A percentile compares a stretch with the other conserved stretches of the same genome.
Conservation (phyloP, 305 asterid species). For the Fraxinus albicans region DNA sequence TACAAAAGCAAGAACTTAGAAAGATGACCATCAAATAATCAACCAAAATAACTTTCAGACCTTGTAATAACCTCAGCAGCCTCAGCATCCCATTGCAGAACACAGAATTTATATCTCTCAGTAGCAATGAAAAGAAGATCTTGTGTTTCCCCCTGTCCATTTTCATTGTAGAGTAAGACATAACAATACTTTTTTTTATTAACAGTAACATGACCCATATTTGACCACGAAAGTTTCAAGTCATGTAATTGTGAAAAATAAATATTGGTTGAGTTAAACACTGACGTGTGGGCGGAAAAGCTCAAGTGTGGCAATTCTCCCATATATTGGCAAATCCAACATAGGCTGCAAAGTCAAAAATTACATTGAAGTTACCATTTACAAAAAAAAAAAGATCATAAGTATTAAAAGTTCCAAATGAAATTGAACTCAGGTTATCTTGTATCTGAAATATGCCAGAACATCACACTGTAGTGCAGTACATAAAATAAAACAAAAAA, state of each 20-base stretch:
- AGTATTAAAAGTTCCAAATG: not conserved
- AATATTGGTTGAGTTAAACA: conserved; percentile 12
- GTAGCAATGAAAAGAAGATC: conserved; percentile 91
- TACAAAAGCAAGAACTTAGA: not conserved
- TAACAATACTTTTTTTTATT: not conserved
- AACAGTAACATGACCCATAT: not conserved
- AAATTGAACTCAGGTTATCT: not conserved
- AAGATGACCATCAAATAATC: not conserved
- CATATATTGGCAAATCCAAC: conserved; percentile 98
- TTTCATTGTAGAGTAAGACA: conserved; percentile 7
- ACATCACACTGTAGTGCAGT: not conserved
- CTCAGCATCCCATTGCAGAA: conserved; percentile 88
- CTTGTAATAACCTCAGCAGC: conserved; percentile 75
- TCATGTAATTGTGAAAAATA: not conserved
- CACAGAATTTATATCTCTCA: conserved; percentile 89
- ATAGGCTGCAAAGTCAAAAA: conserved; percentile 64
- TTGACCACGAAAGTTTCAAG: not conserved
- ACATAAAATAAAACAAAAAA: not conserved
- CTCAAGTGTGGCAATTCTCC: conserved; percentile 97
- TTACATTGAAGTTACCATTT: conserved; percentile 17
- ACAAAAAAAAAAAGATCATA: not conserved
- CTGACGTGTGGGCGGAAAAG: conserved; percentile 98
- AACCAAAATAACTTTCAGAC: conserved; percentile 32
- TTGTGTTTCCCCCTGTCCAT: conserved; percentile 83
- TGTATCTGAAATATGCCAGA: not conserved